Evolutionary conservation across 2,329 filamentous ascomycete species (phyloP).

Genomic region (Fusarium buxicola): DNA sequence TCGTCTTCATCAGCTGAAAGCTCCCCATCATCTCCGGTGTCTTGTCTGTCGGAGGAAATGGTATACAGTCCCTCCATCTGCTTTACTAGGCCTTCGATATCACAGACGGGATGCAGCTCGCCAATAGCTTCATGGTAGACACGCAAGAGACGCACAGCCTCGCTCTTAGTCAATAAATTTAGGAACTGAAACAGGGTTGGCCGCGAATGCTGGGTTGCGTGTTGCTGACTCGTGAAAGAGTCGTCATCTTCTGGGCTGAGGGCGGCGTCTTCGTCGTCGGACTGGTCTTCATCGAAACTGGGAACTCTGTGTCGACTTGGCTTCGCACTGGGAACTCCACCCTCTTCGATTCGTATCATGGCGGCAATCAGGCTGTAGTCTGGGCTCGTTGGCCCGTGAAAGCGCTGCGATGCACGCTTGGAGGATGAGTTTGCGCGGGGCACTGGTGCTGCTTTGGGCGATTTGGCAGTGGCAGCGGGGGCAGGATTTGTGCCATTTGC

Average conservation of each 20-base stretch:
- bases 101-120: conserved; percentile 27
- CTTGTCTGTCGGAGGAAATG: no score
- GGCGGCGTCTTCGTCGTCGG: conserved; percentile 1
- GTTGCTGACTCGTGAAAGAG: neutral
- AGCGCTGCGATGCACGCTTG: conserved; percentile 19
- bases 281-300: conserved; percentile 19
- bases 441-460: no score
- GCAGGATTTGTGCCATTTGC: no score
- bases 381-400: conserved; percentile 45
- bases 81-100: conserved; percentile 12
- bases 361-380: conserved; percentile 45
- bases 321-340: conserved; percentile 9
- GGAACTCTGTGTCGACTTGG: conserved; percentile 18
- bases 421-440: no score
- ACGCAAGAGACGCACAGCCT: conserved; percentile 18
- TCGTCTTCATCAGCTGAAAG: conserved; percentile 2
- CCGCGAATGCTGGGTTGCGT: conserved; percentile 19
- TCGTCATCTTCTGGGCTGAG: conserved; percentile 2
- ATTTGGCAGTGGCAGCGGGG: no score
- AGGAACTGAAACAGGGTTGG: conserved; percentile 26
- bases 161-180: conserved; percentile 17
- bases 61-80: conserved; percentile 12
- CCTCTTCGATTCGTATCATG: conserved; percentile 1
- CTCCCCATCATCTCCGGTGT: no score
- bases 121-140: conserved; percentile 30